These are phyloP conservation scores for Umbilicus rupestris DNA, from an alignment of 164 flowering plant species.

Conservation along the genomic window DNA sequence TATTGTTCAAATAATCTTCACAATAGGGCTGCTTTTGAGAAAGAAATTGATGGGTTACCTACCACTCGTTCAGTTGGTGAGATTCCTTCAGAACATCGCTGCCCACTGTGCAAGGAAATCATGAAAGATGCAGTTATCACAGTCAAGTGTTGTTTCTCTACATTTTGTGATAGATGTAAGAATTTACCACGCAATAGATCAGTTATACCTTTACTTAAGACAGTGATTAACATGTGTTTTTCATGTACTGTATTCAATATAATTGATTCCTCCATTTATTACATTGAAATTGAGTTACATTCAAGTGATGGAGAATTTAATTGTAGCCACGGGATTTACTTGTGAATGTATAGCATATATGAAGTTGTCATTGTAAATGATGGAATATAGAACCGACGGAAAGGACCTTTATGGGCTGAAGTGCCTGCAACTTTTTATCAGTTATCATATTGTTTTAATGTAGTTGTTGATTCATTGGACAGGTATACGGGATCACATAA, in stretches of 20 bases:
- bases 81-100: constrained; percentile 84
- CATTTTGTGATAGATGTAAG: constrained; percentile 95
- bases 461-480: constrained; percentile 11
- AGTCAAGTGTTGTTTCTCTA: constrained; percentile 91
- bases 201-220: neutral
- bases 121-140: constrained; percentile 98
- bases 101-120: constrained; percentile 89
- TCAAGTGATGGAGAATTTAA: neutral
- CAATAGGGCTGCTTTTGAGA: constrained; percentile 91
- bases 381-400: too few species aligned
- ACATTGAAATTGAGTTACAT: neutral
- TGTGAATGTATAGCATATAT: neutral
- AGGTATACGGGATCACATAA: constrained; percentile 87
- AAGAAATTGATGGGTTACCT: constrained; percentile 84
- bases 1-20: neutral
- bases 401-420: too few species aligned
- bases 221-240: neutral
- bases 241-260: neutral
- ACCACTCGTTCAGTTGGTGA: constrained; percentile 66
- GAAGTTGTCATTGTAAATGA: neutral
- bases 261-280: neutral
- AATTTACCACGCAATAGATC: neutral
- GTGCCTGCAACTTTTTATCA: neutral
- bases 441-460: neutral
- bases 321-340: neutral